A percentile compares a stretch with the other conserved stretches of the same genome.
Evolutionary conservation across 306 rosid species (phyloP).

Genomic region (Prunus mume): DNA sequence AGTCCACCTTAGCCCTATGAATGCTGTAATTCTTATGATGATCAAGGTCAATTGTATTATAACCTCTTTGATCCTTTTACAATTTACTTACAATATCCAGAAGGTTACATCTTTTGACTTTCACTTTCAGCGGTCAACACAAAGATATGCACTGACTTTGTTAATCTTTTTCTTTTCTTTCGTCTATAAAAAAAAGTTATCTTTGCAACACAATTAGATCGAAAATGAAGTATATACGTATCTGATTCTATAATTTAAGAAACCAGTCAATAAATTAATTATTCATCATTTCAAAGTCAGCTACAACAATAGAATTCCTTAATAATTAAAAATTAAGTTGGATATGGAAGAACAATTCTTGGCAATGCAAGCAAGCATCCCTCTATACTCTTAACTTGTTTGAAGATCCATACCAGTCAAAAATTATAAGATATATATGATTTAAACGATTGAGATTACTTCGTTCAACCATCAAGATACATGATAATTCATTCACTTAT

Average conservation of each 20-base stretch:
- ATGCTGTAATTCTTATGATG: no score
- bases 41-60: no score
- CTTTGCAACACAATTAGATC: no score
- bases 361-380: neutral
- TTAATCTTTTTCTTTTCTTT: neutral
- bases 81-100: neutral
- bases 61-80: no score
- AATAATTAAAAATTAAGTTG: neutral
- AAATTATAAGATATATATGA: no score
- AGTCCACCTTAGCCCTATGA: no score
- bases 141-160: neutral
- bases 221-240: no score
- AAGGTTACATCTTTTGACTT: neutral
- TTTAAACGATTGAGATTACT: no score
- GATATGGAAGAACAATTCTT: neutral
- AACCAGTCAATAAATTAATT: neutral
- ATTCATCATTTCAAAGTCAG: neutral
- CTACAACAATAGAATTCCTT: neutral
- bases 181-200: neutral
- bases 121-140: neutral
- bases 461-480: no score
- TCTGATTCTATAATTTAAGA: neutral
- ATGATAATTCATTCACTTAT: no score
- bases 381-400: neutral
- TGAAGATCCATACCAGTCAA: neutral